Conservation (phyloP, 805 yeast species). For the Candida ficus region DNA sequence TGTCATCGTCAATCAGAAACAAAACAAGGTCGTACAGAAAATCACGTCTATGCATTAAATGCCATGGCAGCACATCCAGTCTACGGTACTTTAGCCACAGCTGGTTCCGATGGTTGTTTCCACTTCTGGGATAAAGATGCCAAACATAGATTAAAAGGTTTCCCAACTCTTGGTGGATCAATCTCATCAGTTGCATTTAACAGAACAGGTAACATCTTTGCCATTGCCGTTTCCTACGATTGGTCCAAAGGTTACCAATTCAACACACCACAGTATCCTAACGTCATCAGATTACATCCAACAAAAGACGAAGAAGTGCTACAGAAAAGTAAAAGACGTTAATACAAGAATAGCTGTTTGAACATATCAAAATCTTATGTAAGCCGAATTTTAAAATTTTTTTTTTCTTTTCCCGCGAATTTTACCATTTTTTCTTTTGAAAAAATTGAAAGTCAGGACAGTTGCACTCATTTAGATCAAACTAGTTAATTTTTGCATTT, state of each 20-base stretch:
- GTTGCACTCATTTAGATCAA: no score
- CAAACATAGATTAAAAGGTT: constrained; percentile 77
- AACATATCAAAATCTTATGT: no score
- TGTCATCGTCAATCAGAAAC: constrained; percentile 80
- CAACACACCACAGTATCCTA: constrained; percentile 72
- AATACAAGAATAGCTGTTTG: no score
- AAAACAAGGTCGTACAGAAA: constrained; percentile 47
- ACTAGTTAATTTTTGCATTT: background rate
- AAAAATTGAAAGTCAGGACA: no score
- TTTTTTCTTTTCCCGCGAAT: no score
- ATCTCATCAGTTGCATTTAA: constrained; percentile 79
- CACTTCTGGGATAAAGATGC: constrained; percentile 96
- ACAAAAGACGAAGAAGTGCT: constrained; percentile 83
- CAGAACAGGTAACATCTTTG: constrained; percentile 76
- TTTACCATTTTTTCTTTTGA: no score
- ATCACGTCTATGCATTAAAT: constrained; percentile 73
- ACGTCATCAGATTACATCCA: constrained; percentile 74
- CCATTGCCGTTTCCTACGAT: constrained; percentile 90
- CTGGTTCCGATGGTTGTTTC: constrained; percentile 92
- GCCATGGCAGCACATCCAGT: constrained; percentile 82
- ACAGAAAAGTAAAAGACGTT: constrained; percentile 34
- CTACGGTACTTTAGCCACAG: constrained; percentile 87
- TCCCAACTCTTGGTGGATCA: constrained; percentile 61
- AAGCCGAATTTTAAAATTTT: no score
- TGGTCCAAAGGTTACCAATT: constrained; percentile 90